Conservation (phyloP, 805 yeast species). For the Zygotorulaspora sp. region DNA sequence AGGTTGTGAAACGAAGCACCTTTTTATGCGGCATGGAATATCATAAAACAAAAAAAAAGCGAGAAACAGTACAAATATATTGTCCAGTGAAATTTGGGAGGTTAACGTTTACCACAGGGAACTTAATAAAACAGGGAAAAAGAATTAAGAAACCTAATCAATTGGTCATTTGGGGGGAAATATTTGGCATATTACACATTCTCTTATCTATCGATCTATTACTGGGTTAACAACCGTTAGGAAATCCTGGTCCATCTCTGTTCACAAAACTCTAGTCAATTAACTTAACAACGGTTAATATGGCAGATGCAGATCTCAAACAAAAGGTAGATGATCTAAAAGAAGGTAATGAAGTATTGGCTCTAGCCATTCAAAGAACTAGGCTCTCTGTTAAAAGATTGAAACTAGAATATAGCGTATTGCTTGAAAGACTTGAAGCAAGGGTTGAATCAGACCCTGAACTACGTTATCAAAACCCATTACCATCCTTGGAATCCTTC, state of each 20-base stretch:
- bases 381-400: slow-evolving; percentile 70
- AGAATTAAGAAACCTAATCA: too few relatives aligned
- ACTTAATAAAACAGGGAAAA: too few relatives aligned
- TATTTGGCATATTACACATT: too few relatives aligned
- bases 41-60: too few relatives aligned
- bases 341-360: slow-evolving; percentile 68
- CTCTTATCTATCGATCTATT: too few relatives aligned
- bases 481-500: slow-evolving; percentile 31
- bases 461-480: slow-evolving; percentile 27
- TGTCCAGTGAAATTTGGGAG: too few relatives aligned
- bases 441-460: slow-evolving; percentile 39
- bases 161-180: too few relatives aligned
- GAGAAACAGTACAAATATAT: too few relatives aligned
- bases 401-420: slow-evolving; percentile 74
- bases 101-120: too few relatives aligned
- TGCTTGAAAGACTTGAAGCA: slow-evolving; percentile 74
- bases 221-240: too few relatives aligned
- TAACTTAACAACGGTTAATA: neutral
- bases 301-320: slow-evolving; percentile 56
- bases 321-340: slow-evolving; percentile 67
- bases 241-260: neutral
- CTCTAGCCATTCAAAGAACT: slow-evolving; percentile 73
- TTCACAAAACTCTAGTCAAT: neutral
- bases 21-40: too few relatives aligned
- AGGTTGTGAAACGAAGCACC: too few relatives aligned